A percentile compares a stretch with the other conserved stretches of the same genome.
Evolutionary conservation across 495 filamentous ascomycete genomes (phyloP).

Genomic region (Pyrenula aspistea): DNA sequence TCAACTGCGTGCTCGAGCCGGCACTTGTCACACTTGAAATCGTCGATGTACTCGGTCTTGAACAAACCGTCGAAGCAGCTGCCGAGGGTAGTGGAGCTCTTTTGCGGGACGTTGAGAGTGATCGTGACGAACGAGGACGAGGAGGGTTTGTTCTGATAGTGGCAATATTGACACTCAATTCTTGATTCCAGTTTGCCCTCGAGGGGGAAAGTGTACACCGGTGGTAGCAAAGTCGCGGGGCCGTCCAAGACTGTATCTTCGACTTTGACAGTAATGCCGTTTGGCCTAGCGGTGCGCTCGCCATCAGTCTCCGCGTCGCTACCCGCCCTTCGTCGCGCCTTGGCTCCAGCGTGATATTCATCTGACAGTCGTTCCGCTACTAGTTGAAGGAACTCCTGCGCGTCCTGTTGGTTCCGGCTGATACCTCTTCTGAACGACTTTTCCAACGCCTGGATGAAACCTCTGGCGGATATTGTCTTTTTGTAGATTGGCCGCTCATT

Average conservation of each 20-base stretch:
- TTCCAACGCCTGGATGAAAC: constrained; percentile 73
- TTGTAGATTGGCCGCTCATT: constrained; percentile 89
- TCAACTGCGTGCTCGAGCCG: constrained; percentile 68
- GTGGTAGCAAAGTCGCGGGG: constrained; percentile 22
- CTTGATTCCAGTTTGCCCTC: constrained; percentile 82
- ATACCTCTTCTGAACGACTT: constrained; percentile 78
- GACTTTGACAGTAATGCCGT: constrained; percentile 6
- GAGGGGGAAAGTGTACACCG: constrained; percentile 48
- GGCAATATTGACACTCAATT: constrained; percentile 82
- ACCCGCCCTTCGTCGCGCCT: constrained; percentile 43
- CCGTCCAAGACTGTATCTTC: constrained; percentile 16
- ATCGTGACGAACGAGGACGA: constrained; percentile 81
- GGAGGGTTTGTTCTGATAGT: constrained; percentile 74
- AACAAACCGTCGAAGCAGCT: constrained; percentile 86
- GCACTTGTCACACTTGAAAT: constrained; percentile 90
- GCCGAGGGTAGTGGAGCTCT: constrained; percentile 50
- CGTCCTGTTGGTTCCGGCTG: constrained; percentile 91
- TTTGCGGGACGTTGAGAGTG: constrained; percentile 82
- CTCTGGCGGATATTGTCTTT: constrained; percentile 80
- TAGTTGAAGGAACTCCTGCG: constrained; percentile 95
- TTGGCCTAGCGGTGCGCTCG: constrained; percentile 7
- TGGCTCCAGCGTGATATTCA: constrained; percentile 77
- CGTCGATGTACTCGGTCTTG: constrained; percentile 91
- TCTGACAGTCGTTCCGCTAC: constrained; percentile 84
- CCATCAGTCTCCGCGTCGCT: constrained; percentile 6